Evolutionary conservation across 805 yeast species (phyloP).

Genomic region (Teunomyces tritomae): DNA sequence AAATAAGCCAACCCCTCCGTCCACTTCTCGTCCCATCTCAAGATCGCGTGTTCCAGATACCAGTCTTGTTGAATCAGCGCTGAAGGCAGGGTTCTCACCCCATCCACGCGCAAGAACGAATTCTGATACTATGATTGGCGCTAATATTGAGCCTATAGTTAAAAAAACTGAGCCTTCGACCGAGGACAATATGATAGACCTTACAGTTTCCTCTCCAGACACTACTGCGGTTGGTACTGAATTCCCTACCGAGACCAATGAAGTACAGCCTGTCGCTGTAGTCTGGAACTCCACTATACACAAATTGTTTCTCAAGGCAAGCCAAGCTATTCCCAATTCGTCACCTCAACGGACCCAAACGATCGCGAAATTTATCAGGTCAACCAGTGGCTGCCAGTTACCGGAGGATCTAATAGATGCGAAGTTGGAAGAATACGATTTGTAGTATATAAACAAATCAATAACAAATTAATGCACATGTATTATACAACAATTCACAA

Average conservation of each 20-base stretch:
- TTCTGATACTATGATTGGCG: neutral
- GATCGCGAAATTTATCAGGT: slow-evolving; percentile 1
- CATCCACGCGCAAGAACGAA: neutral
- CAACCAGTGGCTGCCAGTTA: neutral
- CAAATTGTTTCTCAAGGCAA: neutral
- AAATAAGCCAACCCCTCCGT: neutral
- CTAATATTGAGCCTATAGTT: neutral
- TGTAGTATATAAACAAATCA: neutral
- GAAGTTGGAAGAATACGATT: neutral
- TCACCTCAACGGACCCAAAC: neutral
- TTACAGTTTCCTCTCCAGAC: no score
- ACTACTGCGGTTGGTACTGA: no score
- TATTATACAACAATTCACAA: neutral
- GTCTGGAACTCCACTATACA: neutral
- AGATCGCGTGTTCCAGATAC: neutral
- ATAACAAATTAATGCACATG: neutral
- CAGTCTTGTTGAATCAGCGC: neutral
- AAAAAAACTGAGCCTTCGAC: neutral
- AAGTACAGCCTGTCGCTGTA: neutral
- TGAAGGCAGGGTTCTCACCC: neutral
- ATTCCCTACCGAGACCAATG: no score
- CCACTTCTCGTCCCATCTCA: neutral
- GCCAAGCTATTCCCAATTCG: neutral
- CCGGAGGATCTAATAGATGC: neutral
- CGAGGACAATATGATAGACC: neutral